Base-by-base conservation (phyloP, 2,329 filamentous ascomycete genomes). In the Coleophoma crateriformis region DNA sequence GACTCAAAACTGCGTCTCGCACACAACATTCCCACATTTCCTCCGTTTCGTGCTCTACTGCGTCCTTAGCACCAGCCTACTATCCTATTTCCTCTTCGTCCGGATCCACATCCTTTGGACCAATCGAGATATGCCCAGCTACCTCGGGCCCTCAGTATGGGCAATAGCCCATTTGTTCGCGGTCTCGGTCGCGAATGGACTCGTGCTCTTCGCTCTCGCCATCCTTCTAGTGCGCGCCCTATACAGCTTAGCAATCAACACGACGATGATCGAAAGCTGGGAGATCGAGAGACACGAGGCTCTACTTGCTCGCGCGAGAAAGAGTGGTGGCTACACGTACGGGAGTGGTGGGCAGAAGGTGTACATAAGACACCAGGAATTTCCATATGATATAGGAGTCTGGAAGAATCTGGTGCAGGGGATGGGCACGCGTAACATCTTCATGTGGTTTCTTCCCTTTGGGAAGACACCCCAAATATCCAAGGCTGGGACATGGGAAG, bases 1-100 rank as follows among this genome's bases (percentile, higher is more conserved):
- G 88, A 92, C 87, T 3, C 73, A 71, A 53, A 92, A 91, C 68
- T 95, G 89, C 71, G 87, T 94, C 47, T 90, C 87, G 12, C 79
- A 90, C 66, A 84, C 83, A 52, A 91, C 87, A 1, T 88, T 90
- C 60, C 88, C 89, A 7, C 85, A 92, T 69, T 94, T 94, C 67
- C 56, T 90, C 43, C 87, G 88, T 59, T 92, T 94, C 70, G 73
- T 94, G 40, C 64, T 82, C 54, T 91, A 82, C 64, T 76, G 86
- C 22, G 52, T 77, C 13, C 74, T 85, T 2, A 81, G 89, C 57
- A 58, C 67, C n/a, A 83, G 83, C 69, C 66, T 68, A 48, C 75
- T 92, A 6, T 71, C 75, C 47, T 73, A 72, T 57, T 76, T 87
- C 41, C 69, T 90, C n/a, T 80, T 70, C 65, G 68, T 70, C 13